Base-by-base conservation (phyloP, 257 asterid species). In the Rhazya stricta region DNA sequence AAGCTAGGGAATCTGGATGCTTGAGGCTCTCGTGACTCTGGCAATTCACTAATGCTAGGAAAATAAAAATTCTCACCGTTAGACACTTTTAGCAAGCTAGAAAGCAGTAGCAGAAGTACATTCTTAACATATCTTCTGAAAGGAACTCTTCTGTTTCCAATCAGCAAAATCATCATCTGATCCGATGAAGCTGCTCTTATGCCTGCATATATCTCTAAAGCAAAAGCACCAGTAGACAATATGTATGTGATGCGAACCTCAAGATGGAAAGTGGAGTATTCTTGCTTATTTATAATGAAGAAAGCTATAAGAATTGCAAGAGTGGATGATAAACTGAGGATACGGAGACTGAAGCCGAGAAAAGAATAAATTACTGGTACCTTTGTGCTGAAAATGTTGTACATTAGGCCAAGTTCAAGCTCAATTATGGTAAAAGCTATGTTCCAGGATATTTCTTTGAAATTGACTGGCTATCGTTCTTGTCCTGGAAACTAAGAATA, bases 401-500 rank as follows among this genome's bases (percentile, higher is more conserved):
- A 83, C 3, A 81, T 32, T 45, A 83, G 69, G 21, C 82, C 84
- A 1, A 83, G 79, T n/a, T 83, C 87, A 37, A 80, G 72, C 83
- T 83, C 87, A 5, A 83, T 73, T 29, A 83, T 73, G 45, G 34
- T 6, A 68, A 80, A 83, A 53, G 87, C 85, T 23, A 71, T 54
- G 0, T 62, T 30, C 74, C 83, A 73, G 42, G 29, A 2, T 37
- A 36, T 16, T 2, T 9, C 3, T 3, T 41, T 43, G 66, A 83
- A 83, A 74, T 21, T 71, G 18, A 75, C 54, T 9, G 39, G 50
- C 85, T 83, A 13, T 6, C 74, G 30, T 80, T 73, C 6, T 53
- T 53, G 51, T 83, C 83, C 36, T 79, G 84, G 83, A 83, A 80
- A 77, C 85, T 83, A 41, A 81, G 84, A 23, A 83, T 81, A 67